Evolutionary conservation across 169 alveolate species (phyloP).

Genomic region (Toxoplasma gondii): DNA sequence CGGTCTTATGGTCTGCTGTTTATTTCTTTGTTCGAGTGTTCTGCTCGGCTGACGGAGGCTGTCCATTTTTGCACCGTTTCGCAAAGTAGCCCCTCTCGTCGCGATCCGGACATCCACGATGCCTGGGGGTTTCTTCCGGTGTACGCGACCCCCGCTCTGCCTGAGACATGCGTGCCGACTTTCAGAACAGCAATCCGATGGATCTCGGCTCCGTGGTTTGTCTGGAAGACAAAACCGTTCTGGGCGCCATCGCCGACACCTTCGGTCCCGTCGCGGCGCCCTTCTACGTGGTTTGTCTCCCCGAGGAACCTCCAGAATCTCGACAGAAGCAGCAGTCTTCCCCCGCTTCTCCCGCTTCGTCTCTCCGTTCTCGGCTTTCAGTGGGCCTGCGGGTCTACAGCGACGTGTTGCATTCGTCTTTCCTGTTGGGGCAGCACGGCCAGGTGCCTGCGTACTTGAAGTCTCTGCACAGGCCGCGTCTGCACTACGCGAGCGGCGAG

Average conservation of each 20-base stretch:
- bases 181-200: conserved; percentile 32
- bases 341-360: not conserved
- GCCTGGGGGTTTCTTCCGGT: too few species aligned
- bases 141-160: too few species aligned
- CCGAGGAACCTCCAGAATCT: not conserved
- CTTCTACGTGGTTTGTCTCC: conserved; percentile 38
- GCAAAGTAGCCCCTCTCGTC: too few species aligned
- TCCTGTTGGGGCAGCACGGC: conserved; percentile 35
- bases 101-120: too few species aligned
- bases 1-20: too few species aligned
- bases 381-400: conserved; percentile 20
- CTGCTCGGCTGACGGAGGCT: too few species aligned
- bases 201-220: conserved; percentile 55
- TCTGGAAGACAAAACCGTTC: conserved; percentile 24
- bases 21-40: too few species aligned
- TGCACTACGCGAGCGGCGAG: not conserved
- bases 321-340: not conserved
- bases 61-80: too few species aligned
- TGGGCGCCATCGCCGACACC: conserved; percentile 48
- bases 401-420: conserved; percentile 42
- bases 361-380: not conserved
- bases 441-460: conserved; percentile 39
- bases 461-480: not conserved
- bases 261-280: conserved; percentile 51
- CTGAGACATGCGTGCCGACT: not conserved